phyloP scores from a whole-genome alignment of 371 early-diverging fungal species.

The Fennellomyces sp. region DNA sequence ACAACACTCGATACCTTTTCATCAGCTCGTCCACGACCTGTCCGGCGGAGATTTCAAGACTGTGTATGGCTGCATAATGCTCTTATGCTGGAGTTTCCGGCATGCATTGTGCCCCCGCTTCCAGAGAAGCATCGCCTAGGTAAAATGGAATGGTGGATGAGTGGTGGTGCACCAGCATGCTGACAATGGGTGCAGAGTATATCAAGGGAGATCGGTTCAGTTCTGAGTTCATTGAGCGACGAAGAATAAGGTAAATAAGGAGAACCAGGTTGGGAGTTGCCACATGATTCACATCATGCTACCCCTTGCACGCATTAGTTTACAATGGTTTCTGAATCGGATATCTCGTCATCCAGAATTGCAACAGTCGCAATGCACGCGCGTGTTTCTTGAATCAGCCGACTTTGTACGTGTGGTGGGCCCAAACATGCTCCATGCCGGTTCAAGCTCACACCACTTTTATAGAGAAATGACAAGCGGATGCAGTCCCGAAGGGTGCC shows the following conservation, averaged over 20 bases:
- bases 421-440: neutral
- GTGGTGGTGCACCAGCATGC: too few species aligned
- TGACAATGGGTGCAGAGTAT: slow-evolving; percentile 97
- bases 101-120: slow-evolving; percentile 85
- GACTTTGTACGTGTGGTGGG: slow-evolving; percentile 62
- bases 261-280: too few species aligned
- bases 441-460: neutral
- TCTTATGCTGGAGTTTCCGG: slow-evolving; percentile 73
- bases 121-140: slow-evolving; percentile 50
- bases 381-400: slow-evolving; percentile 78
- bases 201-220: slow-evolving; percentile 95
- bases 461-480: slow-evolving; percentile 44
- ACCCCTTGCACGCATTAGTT: too few species aligned
- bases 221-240: slow-evolving; percentile 88
- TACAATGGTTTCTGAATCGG: slow-evolving; percentile 84
- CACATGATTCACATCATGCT: too few species aligned
- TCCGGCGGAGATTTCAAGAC: slow-evolving; percentile 91
- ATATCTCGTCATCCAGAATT: slow-evolving; percentile 85
- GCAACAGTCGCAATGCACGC: slow-evolving; percentile 67
- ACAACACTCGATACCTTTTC: slow-evolving; percentile 59
- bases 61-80: slow-evolving; percentile 88
- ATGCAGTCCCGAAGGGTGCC: slow-evolving; percentile 29
- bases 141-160: too few species aligned
- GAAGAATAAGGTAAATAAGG: slow-evolving; percentile 60
- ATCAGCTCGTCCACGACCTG: slow-evolving; percentile 45